Evolutionary conservation across 1,139 yeast species (phyloP), one percentile per base, ranked within the genome.

Genomic region (Debaryomyces singareniensis): DNA sequence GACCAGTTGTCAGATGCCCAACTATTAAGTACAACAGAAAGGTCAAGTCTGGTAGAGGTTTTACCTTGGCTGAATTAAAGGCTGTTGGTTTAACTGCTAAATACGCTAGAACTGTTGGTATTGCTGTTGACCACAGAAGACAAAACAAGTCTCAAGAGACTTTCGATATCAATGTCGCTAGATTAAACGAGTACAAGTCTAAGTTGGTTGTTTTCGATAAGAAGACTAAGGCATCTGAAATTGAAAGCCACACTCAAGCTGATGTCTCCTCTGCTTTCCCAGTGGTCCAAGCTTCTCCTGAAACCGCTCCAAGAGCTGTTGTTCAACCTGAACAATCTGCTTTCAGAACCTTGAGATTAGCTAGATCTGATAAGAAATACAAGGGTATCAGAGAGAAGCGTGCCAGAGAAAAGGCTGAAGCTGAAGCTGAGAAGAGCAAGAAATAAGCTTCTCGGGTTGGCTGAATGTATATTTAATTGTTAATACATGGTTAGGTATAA

Each of bases 81-180:
- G 96, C 96, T 65, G 97, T 86, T 63, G 96, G 96, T 61, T 78
- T 86, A 59, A 71, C 94, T 59, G 77, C 94, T 58, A 84, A 87
- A 68, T 85, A 86, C 75, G 98, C 98, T 62, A 86, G 95, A 80
- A 82, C 97, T 61, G 71, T 91, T 60, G 98, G 98, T 69, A 85
- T 91, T 59, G 85, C 98, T 54, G 98, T 91, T 60, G 98, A 91
- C 78, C 95, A 85, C 93, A 91, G 98, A 78, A 91, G 98, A 76
- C 94, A 83, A 68, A 93, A 91, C 95, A 87, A 85, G 76, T 81
- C 91, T 56, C 85, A 84, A 59, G 98, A 89, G 75, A 89, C 85
- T 56, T 85, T 87, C 56, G 94, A 89, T 63, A 73, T 78, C 59
- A 91, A 91, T 73, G 97, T 91, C 59, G 84, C 78, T 66, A 87